These are phyloP conservation scores for Ciborinia camelliae DNA, from an alignment of 2,329 filamentous ascomycete genomes.

Conservation along the genomic window DNA sequence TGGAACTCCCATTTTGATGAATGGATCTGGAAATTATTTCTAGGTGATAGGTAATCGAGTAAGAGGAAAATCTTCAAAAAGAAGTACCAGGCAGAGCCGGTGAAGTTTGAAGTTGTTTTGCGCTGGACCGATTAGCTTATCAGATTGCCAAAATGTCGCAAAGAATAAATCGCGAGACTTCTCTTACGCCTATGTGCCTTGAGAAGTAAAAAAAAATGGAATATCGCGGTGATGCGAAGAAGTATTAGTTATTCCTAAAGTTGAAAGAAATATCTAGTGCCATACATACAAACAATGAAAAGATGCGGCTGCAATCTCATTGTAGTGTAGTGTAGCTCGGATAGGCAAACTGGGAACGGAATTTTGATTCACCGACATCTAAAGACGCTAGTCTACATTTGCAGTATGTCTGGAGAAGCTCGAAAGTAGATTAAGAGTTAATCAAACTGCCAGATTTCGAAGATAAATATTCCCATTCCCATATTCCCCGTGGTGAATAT, in stretches of 20 bases:
- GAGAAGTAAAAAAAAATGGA: background rate
- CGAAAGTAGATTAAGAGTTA: background rate
- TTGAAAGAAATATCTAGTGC: slow-evolving; percentile 15
- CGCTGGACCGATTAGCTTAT: background rate
- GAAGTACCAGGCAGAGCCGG: slow-evolving; percentile 1
- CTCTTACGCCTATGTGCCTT: background rate
- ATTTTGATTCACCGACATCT: slow-evolving; percentile 1
- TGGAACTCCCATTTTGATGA: slow-evolving; percentile 36
- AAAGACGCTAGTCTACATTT: slow-evolving; percentile 3
- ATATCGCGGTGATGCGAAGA: background rate
- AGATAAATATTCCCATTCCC: background rate
- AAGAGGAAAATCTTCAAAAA: background rate
- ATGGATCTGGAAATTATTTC: background rate
- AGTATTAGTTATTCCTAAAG: background rate
- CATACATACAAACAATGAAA: background rate
- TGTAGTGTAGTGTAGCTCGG: background rate
- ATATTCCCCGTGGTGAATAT: background rate
- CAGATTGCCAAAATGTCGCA: background rate
- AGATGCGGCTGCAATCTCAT: slow-evolving; percentile 10
- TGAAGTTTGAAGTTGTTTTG: slow-evolving; percentile 1
- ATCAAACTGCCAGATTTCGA: background rate
- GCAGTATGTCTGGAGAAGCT: slow-evolving; percentile 7
- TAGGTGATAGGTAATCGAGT: background rate
- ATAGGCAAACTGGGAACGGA: slow-evolving; percentile 4
- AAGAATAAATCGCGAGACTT: slow-evolving; percentile 1